These are phyloP conservation scores for Dryadomyces quercivorus DNA, from an alignment of 2,329 filamentous ascomycete genomes.

Conservation along the genomic window DNA sequence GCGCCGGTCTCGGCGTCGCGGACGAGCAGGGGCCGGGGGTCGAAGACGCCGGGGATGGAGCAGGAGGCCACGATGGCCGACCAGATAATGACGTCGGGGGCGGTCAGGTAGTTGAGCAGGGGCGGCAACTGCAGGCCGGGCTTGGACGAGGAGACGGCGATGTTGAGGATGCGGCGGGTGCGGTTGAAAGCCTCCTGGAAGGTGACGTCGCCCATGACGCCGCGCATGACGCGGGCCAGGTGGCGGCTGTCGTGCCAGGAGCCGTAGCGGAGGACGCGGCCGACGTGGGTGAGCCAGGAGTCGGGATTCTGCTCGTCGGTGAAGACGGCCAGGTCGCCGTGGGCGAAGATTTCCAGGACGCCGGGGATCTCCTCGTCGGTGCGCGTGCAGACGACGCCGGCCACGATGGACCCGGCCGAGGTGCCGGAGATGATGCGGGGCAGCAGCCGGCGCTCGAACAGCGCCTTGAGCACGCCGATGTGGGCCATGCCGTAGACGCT, in stretches of 20 bases:
- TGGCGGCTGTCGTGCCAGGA: slow-evolving; percentile 78
- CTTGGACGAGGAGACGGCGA: slow-evolving; percentile 80
- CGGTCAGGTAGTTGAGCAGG: slow-evolving; percentile 83
- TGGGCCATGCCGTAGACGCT: slow-evolving; percentile 89
- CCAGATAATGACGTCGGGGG: slow-evolving; percentile 92
- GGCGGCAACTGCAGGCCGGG: slow-evolving; percentile 78
- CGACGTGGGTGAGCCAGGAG: slow-evolving; percentile 54
- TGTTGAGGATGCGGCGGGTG: slow-evolving; percentile 85
- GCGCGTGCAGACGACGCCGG: slow-evolving; percentile 64
- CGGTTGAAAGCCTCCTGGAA: slow-evolving; percentile 94
- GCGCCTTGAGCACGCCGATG: slow-evolving; percentile 71
- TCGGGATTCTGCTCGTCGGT: slow-evolving; percentile 48
- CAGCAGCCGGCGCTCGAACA: slow-evolving; percentile 63
- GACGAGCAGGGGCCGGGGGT: slow-evolving; percentile 63
- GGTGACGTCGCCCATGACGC: slow-evolving; percentile 74
- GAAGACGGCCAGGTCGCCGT: slow-evolving; percentile 74
- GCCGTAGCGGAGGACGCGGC: slow-evolving; percentile 66
- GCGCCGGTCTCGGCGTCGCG: slow-evolving; percentile 75
- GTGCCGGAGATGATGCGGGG: slow-evolving; percentile 81
- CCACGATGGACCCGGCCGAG: slow-evolving; percentile 79
- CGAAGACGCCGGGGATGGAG: slow-evolving; percentile 80
- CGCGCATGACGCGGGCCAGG: slow-evolving; percentile 68
- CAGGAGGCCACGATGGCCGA: slow-evolving; percentile 94
- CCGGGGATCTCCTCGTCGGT: slow-evolving; percentile 67
- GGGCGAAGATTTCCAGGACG: slow-evolving; percentile 57